Evolutionary conservation across 257 asterid species (phyloP).

Genomic region (Pogostemon cablin): DNA sequence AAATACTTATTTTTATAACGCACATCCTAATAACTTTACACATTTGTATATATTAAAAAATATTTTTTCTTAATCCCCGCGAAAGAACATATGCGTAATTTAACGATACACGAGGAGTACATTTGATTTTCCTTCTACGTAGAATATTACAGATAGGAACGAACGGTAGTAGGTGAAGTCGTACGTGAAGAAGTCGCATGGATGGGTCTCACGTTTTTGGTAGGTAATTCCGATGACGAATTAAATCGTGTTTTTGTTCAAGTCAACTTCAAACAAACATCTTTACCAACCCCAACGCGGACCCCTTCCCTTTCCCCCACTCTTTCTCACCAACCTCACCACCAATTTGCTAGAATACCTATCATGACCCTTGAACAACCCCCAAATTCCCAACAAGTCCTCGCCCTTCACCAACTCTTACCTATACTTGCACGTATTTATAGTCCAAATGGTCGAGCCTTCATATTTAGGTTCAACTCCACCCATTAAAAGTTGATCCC

Average conservation of each 20-base stretch:
- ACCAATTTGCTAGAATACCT: slow-evolving; percentile 16
- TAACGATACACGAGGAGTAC: too few species aligned
- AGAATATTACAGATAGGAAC: neutral
- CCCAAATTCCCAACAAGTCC: slow-evolving; percentile 44
- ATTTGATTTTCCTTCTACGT: too few species aligned
- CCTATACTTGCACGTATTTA: slow-evolving; percentile 44
- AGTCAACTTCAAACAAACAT: slow-evolving; percentile 26
- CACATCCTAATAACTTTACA: too few species aligned
- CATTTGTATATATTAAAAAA: too few species aligned
- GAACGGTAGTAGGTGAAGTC: neutral
- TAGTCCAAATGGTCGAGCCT: slow-evolving; percentile 31
- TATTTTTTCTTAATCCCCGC: too few species aligned
- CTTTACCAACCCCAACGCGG: slow-evolving; percentile 43
- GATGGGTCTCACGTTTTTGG: slow-evolving; percentile 13
- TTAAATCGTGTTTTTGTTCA: neutral
- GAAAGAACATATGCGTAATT: too few species aligned
- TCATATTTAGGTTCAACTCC: slow-evolving; percentile 42
- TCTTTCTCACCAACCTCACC: slow-evolving; percentile 64
- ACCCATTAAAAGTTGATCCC: slow-evolving; percentile 22
- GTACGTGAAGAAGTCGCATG: slow-evolving; percentile 15
- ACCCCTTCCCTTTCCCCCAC: slow-evolving; percentile 32
- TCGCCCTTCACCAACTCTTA: slow-evolving; percentile 41
- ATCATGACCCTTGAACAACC: slow-evolving; percentile 40
- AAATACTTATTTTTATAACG: too few species aligned
- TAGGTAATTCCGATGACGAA: slow-evolving; percentile 28